Percentiles rank a stretch among this genome's conserved stretches.
These are phyloP conservation scores for Myriosclerotinia curreyana DNA, from an alignment of 2,329 filamentous ascomycete species.

Conservation along the genomic window DNA sequence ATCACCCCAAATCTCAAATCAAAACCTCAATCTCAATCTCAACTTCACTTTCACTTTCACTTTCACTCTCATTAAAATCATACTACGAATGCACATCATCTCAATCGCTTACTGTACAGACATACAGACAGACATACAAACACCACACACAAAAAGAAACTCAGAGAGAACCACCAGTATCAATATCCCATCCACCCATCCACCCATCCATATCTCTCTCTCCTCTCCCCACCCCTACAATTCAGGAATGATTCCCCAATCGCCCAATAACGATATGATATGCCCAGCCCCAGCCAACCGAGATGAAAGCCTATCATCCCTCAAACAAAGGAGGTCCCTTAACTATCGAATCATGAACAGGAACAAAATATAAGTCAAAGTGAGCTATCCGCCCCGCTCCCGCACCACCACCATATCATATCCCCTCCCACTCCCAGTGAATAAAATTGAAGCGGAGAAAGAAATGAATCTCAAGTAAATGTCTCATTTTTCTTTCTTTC, in stretches of 20 bases:
- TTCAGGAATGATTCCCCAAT: background rate
- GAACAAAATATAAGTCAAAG: slow-evolving; percentile 1
- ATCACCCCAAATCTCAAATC: background rate
- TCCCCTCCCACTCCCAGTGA: background rate
- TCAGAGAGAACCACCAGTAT: background rate
- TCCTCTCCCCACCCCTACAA: background rate
- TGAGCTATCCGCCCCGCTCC: background rate
- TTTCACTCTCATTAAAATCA: background rate
- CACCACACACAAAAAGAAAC: background rate
- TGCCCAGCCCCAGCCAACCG: background rate
- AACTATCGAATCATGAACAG: slow-evolving; percentile 13
- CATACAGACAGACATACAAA: background rate
- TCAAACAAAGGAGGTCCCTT: background rate
- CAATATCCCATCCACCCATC: background rate
- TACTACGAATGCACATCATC: background rate
- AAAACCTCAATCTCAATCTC: background rate
- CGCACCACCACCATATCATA: background rate
- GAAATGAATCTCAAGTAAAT: slow-evolving; percentile 1
- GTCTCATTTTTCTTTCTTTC: background rate
- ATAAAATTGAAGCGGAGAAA: background rate
- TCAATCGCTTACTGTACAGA: background rate
- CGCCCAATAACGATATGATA: background rate
- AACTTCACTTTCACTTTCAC: too few relatives aligned
- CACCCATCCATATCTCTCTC: background rate
- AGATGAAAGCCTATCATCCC: background rate